Conservation (phyloP, 371 early-diverging fungal genomes). For the Funneliformis caledonium region DNA sequence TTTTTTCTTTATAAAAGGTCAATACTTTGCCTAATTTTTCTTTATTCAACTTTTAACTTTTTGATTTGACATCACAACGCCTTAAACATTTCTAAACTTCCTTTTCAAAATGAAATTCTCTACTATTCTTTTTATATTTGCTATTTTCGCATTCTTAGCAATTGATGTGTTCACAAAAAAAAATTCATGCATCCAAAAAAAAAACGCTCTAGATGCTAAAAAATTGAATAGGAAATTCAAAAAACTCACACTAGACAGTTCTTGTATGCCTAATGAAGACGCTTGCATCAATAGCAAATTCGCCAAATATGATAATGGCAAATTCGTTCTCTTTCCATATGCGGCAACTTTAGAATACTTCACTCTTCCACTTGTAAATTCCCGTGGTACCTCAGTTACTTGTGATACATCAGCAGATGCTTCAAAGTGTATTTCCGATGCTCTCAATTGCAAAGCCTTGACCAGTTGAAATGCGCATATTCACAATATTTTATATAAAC, state of each 20-base stretch:
- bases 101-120: no score
- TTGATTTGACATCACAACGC: no score
- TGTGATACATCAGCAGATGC: neutral
- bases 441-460: neutral
- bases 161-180: no score
- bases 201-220: neutral
- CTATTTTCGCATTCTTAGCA: no score
- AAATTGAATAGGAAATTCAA: neutral
- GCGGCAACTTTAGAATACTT: neutral
- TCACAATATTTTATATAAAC: no score
- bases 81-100: no score
- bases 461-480: no score
- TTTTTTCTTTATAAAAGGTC: no score
- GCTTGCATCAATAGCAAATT: neutral
- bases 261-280: neutral
- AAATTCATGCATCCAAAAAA: neutral
- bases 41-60: no score
- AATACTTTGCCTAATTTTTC: no score
- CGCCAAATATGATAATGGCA: neutral
- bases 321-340: neutral
- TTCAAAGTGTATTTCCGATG: neutral
- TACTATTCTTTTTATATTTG: no score
- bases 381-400: neutral
- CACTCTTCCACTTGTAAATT: constrained; percentile 7
- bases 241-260: neutral